A percentile compares a stretch with the other conserved stretches of the same genome.
Evolutionary conservation across 2,329 filamentous ascomycete species (phyloP).

Genomic region (Fusarium sambucinum): DNA sequence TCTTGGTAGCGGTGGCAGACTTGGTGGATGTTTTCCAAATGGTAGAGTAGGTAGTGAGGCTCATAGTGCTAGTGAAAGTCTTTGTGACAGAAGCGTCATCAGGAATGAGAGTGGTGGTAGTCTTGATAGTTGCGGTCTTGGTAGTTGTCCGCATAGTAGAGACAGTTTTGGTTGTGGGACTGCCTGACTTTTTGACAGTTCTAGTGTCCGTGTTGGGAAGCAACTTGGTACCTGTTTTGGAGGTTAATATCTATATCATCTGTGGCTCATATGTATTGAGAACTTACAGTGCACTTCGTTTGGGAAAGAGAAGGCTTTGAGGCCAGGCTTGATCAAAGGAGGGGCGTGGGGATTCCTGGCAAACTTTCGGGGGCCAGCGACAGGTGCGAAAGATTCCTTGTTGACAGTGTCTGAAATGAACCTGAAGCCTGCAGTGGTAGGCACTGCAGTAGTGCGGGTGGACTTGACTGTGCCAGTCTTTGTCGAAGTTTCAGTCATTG

Average conservation of each 20-base stretch:
- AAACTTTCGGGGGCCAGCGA: neutral
- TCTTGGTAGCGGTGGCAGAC: neutral
- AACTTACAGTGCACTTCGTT: conserved; percentile 9
- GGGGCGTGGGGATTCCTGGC: conserved; percentile 2
- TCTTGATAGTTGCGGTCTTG: neutral
- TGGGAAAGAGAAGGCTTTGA: conserved; percentile 13
- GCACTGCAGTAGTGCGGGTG: conserved; percentile 6
- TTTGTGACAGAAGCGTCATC: conserved; percentile 9
- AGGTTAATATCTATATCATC: too few relatives aligned
- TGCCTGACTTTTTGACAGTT: neutral
- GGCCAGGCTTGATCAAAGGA: neutral
- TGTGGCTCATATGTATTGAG: neutral
- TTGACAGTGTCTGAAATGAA: conserved; percentile 11
- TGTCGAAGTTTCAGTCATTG: conserved; percentile 6
- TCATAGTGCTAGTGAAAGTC: conserved; percentile 4
- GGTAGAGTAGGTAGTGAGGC: conserved; percentile 11
- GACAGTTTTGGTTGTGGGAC: conserved; percentile 1
- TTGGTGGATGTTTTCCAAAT: conserved; percentile 5
- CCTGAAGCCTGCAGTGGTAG: conserved; percentile 9
- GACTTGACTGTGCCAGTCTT: conserved; percentile 9
- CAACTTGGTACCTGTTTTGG: neutral
- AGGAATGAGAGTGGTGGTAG: conserved; percentile 16
- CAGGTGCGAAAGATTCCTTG: neutral
- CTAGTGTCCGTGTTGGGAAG: conserved; percentile 1
- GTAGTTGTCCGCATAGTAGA: conserved; percentile 3